A percentile compares a stretch with the other conserved stretches of the same genome.
Conservation (phyloP, 768 basidiomycete species). For the Termitomyces sp. region DNA sequence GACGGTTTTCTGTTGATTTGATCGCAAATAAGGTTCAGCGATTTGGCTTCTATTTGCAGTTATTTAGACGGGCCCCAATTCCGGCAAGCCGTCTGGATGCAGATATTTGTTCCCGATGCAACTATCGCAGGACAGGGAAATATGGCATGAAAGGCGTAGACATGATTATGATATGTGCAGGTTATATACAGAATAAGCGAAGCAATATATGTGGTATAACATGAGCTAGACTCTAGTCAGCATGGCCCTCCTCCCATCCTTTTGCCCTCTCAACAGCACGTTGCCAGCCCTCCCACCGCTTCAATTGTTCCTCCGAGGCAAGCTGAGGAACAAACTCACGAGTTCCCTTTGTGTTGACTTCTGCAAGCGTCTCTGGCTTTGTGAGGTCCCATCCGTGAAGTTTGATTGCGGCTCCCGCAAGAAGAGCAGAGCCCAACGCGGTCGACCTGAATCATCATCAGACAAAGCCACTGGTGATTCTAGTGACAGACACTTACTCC, state of each 20-base stretch:
- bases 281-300: conserved; percentile 80
- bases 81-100: background rate
- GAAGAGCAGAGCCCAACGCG: conserved; percentile 89
- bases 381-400: conserved; percentile 91
- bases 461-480: background rate
- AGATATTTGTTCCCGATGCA: background rate
- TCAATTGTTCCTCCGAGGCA: conserved; percentile 47
- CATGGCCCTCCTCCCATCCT: conserved; percentile 71
- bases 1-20: conserved; percentile 35
- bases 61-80: conserved; percentile 3
- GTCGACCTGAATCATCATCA: conserved; percentile 61
- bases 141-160: background rate
- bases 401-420: conserved; percentile 83
- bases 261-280: conserved; percentile 80
- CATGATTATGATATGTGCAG: background rate
- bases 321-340: conserved; percentile 60
- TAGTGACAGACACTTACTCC: conserved; percentile 56
- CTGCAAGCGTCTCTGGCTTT: conserved; percentile 73
- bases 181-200: background rate
- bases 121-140: background rate
- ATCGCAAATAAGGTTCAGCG: conserved; percentile 33
- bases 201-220: background rate
- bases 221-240: conserved; percentile 12
- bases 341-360: conserved; percentile 86
- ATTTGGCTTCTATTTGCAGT: conserved; percentile 1